These are phyloP conservation scores for Scedosporium apiospermum DNA, from an alignment of 2,329 filamentous ascomycete genomes.

Conservation along the genomic window DNA sequence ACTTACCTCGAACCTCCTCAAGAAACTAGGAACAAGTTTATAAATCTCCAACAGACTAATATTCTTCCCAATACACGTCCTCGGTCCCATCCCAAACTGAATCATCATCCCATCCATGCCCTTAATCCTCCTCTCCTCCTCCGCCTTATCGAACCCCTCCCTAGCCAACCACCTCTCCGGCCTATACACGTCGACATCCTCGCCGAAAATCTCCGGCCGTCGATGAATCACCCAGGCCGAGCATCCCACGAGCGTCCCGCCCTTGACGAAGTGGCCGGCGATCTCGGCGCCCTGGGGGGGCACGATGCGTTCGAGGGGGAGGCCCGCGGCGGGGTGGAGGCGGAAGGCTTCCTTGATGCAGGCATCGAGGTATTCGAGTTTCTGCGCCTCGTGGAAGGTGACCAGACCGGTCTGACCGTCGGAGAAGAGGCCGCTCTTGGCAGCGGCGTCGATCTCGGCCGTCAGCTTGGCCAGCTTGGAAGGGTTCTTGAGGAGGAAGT, in stretches of 20 bases:
- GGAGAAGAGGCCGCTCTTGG: constrained; percentile 37
- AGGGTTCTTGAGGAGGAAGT: constrained; percentile 60
- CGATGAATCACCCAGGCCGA: constrained; percentile 69
- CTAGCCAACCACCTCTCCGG: constrained; percentile 58
- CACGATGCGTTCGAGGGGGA: constrained; percentile 65
- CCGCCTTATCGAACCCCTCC: constrained; percentile 22
- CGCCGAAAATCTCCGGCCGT: constrained; percentile 56
- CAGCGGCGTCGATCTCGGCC: constrained; percentile 53
- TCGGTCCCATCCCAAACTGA: constrained; percentile 62
- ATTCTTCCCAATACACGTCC: constrained; percentile 63
- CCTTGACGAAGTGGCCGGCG: constrained; percentile 50
- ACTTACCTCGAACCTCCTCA: constrained; percentile 54
- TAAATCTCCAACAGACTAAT: constrained; percentile 55
- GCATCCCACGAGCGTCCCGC: constrained; percentile 65
- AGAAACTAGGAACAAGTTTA: constrained; percentile 50
- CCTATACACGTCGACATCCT: constrained; percentile 54
- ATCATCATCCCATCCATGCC: constrained; percentile 63
- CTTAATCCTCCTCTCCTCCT: constrained; percentile 44
- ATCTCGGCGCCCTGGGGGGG: constrained; percentile 54
- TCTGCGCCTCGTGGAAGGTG: constrained; percentile 60
- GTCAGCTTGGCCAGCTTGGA: constrained; percentile 43
- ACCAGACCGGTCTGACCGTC: constrained; percentile 50
- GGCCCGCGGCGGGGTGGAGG: constrained; percentile 62
- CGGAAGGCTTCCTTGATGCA: constrained; percentile 72
- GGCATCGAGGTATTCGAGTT: constrained; percentile 66